phyloP scores from a whole-genome alignment of 352 stramenopile genomes.

The Globisporangium mamillatum region DNA sequence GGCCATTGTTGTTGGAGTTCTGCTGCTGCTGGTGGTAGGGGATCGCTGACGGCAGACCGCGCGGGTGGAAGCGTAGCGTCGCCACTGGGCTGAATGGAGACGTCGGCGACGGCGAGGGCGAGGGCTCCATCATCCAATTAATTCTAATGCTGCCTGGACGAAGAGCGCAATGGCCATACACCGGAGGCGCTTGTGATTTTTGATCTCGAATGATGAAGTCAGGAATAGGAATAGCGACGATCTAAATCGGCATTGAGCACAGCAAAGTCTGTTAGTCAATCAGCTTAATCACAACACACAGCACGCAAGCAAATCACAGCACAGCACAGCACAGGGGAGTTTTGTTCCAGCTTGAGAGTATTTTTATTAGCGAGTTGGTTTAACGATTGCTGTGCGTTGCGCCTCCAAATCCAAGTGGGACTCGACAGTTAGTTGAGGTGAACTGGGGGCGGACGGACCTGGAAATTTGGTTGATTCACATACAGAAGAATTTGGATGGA shows the following conservation, averaged over 20 bases:
- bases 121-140: not conserved
- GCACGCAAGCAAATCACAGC: not conserved
- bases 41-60: slow-evolving; percentile 2
- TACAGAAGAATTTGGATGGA: not conserved
- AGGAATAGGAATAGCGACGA: slow-evolving; percentile 5
- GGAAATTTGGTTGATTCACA: not conserved
- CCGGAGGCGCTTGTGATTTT: not conserved
- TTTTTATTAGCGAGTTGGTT: slow-evolving; percentile 12
- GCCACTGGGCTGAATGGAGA: not conserved
- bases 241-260: not conserved
- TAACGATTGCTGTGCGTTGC: not conserved
- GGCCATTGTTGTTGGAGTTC: not conserved
- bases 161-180: not conserved
- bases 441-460: not conserved
- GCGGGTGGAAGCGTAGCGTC: slow-evolving; percentile 11
- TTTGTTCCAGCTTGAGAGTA: not conserved
- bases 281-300: not conserved
- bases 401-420: not conserved
- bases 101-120: not conserved
- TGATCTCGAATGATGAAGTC: not conserved
- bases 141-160: not conserved
- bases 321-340: not conserved
- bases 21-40: not conserved
- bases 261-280: not conserved
- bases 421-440: not conserved